Evolutionary conservation across 2,329 filamentous ascomycete species (phyloP).

Genomic region (Coniochaeta hoffmannii): DNA sequence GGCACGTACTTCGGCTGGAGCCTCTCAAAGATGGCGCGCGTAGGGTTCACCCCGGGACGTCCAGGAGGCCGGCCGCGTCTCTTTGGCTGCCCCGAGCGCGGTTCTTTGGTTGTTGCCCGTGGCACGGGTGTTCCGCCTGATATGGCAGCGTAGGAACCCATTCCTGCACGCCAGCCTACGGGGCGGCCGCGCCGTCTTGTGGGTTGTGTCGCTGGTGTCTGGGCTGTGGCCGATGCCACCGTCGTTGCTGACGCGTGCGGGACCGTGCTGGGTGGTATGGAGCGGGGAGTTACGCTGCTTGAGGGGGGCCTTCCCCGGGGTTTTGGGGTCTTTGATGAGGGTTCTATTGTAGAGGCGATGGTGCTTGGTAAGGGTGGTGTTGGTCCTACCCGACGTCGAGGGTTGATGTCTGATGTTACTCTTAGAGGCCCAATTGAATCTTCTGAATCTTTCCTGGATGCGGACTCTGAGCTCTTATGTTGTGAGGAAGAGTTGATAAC

Average conservation of each 20-base stretch:
- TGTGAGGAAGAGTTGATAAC: constrained; percentile 6
- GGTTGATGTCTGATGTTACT: constrained; percentile 1
- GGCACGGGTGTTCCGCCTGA: constrained; percentile 6
- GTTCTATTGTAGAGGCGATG: background rate
- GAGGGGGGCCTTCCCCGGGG: background rate
- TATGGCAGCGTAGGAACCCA: constrained; percentile 18
- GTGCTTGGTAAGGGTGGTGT: background rate
- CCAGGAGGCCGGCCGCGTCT: constrained; percentile 27
- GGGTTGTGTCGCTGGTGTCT: background rate
- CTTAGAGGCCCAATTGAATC: background rate
- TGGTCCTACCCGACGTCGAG: background rate
- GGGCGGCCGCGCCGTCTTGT: constrained; percentile 33
- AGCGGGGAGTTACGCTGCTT: background rate
- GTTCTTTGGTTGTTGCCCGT: constrained; percentile 14
- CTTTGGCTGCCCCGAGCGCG: constrained; percentile 33
- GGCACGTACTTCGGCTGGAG: constrained; percentile 37
- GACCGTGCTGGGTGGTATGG: background rate
- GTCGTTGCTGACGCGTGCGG: constrained; percentile 5
- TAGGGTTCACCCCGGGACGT: background rate
- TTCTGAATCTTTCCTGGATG: background rate
- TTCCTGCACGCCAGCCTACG: constrained; percentile 35
- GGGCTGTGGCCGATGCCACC: constrained; percentile 10
- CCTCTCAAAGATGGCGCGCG: constrained; percentile 29
- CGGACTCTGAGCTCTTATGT: background rate
- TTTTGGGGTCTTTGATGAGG: background rate